Percentiles rank a stretch among this genome's conserved stretches.
phyloP scores from a whole-genome alignment of 208 protist species.

The Novymonas esmeraldas region DNA sequence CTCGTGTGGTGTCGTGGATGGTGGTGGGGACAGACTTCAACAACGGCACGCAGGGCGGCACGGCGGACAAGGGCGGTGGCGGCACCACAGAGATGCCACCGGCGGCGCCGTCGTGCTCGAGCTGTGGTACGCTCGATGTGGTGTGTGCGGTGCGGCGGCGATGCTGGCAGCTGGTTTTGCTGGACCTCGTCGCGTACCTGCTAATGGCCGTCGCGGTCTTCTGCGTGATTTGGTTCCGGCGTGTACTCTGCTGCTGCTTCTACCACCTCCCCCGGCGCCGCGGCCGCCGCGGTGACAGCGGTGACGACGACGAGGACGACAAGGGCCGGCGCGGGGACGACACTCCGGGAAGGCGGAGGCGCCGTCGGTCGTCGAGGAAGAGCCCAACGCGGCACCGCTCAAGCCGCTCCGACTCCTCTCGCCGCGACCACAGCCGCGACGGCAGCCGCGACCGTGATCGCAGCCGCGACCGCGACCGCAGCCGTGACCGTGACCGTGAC shows the following conservation, averaged over 20 bases:
- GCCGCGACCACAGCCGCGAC: too few species aligned
- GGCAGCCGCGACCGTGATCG: too few species aligned
- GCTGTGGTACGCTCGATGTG: constrained; percentile 39
- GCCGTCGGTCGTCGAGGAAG: too few species aligned
- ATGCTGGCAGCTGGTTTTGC: constrained; percentile 29
- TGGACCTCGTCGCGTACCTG: constrained; percentile 24
- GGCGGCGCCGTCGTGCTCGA: constrained; percentile 15
- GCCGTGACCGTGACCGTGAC: neutral
- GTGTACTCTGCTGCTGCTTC: constrained; percentile 32
- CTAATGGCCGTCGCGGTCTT: constrained; percentile 18
- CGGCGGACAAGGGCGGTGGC: neutral
- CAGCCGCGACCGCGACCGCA: too few species aligned
- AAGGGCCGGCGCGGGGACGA: neutral
- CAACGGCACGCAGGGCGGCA: constrained; percentile 69
- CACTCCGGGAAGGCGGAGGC: too few species aligned
- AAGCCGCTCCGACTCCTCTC: too few species aligned
- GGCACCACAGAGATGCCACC: constrained; percentile 11
- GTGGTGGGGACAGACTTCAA: constrained; percentile 27
- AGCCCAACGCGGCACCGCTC: too few species aligned
- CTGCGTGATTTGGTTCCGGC: constrained; percentile 32
- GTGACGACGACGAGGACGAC: neutral
- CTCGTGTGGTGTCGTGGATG: constrained; percentile 32
- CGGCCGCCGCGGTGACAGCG: neutral
- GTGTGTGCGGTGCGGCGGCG: constrained; percentile 16
- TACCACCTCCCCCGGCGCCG: neutral